These are phyloP conservation scores for Arabis alpina DNA, from an alignment of 345 rosid species.

Conservation along the genomic window DNA sequence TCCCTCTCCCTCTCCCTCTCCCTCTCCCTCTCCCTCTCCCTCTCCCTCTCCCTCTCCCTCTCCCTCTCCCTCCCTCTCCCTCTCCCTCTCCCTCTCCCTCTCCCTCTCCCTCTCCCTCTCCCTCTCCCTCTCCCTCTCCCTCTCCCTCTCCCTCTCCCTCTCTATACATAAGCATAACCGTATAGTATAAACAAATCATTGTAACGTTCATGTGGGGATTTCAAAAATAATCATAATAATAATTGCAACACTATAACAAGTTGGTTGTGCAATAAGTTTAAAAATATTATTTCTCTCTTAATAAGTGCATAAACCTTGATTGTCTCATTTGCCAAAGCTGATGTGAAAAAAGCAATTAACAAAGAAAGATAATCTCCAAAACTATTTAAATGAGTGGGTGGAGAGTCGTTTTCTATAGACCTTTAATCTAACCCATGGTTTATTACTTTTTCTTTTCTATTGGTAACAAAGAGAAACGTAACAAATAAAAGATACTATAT, in stretches of 20 bases:
- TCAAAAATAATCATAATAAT: conserved; percentile 34
- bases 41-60: conserved; percentile 30
- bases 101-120: conserved; percentile 25
- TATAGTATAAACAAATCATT: conserved; percentile 42
- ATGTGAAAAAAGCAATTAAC: conserved; percentile 21
- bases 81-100: conserved; percentile 25
- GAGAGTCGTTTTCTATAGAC: conserved; percentile 56
- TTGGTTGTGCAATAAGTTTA: conserved; percentile 35
- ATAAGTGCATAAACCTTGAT: conserved; percentile 37
- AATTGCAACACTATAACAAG: conserved; percentile 36
- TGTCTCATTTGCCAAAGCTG: conserved; percentile 37
- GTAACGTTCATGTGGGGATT: conserved; percentile 47
- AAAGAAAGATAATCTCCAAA: conserved; percentile 37
- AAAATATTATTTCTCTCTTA: neutral
- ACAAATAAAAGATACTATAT: neutral
- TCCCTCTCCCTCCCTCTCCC: conserved; percentile 21
- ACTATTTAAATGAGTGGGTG: conserved; percentile 49
- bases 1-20: conserved; percentile 22
- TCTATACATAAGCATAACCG: conserved; percentile 12
- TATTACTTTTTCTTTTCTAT: conserved; percentile 29
- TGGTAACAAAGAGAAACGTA: conserved; percentile 36
- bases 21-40: conserved; percentile 25
- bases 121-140: conserved; percentile 25
- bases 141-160: conserved; percentile 18
- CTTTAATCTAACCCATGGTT: conserved; percentile 40